Percentiles rank a stretch among this genome's conserved stretches.
Conservation (phyloP, 371 early-diverging fungal genomes). For the Mucor plumbeus region DNA sequence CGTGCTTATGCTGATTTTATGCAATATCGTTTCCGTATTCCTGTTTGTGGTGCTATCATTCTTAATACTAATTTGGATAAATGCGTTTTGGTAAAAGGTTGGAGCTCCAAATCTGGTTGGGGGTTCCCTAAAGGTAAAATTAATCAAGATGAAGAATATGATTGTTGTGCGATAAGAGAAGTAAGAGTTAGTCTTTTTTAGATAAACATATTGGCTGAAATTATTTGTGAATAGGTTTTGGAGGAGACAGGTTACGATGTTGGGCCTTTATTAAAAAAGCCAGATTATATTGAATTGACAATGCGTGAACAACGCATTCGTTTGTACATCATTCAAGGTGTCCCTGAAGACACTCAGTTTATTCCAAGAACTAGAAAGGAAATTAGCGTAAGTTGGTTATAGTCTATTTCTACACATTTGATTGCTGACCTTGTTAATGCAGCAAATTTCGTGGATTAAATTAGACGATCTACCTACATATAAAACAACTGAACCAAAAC, state of each 20-base stretch:
- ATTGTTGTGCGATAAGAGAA: conserved; percentile 95
- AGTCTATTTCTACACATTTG: neutral
- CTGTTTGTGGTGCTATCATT: conserved; percentile 99
- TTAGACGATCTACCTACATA: conserved; percentile 55
- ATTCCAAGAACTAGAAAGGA: conserved; percentile 94
- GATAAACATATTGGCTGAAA: neutral
- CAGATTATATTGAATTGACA: conserved; percentile 81
- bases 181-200: conserved; percentile 12
- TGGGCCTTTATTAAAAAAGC: conserved; percentile 69
- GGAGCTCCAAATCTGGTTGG: conserved; percentile 88
- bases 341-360: conserved; percentile 87
- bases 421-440: conserved; percentile 4
- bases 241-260: conserved; percentile 99
- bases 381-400: conserved; percentile 75
- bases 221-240: conserved; percentile 58
- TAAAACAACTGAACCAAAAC: conserved; percentile 32
- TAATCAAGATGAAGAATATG: conserved; percentile 93
- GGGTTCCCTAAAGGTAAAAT: conserved; percentile 99
- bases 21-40: conserved; percentile 96
- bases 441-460: conserved; percentile 56
- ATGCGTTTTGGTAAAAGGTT: conserved; percentile 91
- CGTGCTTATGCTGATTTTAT: conserved; percentile 89
- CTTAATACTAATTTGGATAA: conserved; percentile 87
- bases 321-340: conserved; percentile 91
- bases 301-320: conserved; percentile 90